Evolutionary conservation across 2,329 filamentous ascomycete genomes (phyloP).

Genomic region (Penicillium psychrosexuale): DNA sequence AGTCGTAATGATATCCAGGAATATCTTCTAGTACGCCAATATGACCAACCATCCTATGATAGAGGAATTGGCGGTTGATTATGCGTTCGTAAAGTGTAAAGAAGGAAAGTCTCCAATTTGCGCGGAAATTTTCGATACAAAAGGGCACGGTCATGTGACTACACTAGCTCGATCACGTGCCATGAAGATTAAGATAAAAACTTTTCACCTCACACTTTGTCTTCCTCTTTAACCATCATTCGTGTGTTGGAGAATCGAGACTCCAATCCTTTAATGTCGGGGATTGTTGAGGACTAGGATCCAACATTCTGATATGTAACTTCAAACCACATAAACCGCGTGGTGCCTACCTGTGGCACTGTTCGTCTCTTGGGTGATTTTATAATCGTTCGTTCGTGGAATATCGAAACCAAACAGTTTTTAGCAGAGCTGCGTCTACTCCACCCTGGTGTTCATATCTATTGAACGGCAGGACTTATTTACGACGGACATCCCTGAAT

Average conservation of each 20-base stretch:
- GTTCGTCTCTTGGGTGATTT: slow-evolving; percentile 42
- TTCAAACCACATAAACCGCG: slow-evolving; percentile 26
- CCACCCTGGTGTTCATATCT: slow-evolving; percentile 45
- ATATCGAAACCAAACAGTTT: slow-evolving; percentile 49
- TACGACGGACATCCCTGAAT: slow-evolving; percentile 42
- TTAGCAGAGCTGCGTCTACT: slow-evolving; percentile 51
- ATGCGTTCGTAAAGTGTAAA: slow-evolving; percentile 48
- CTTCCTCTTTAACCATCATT: not conserved
- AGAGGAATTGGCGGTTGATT: slow-evolving; percentile 48
- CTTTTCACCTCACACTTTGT: slow-evolving; percentile 3
- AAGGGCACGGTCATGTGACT: slow-evolving; percentile 11
- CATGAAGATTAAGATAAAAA: not conserved
- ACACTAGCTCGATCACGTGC: slow-evolving; percentile 12
- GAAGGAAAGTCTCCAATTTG: slow-evolving; percentile 22
- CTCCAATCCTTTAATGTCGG: slow-evolving; percentile 8
- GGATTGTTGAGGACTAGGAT: slow-evolving; percentile 3
- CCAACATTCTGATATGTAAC: not conserved
- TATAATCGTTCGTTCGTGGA: slow-evolving; percentile 44
- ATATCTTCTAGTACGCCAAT: slow-evolving; percentile 48
- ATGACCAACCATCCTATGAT: slow-evolving; percentile 48
- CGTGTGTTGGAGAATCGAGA: not conserved
- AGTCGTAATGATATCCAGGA: slow-evolving; percentile 31
- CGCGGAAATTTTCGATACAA: slow-evolving; percentile 17
- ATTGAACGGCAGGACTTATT: slow-evolving; percentile 46
- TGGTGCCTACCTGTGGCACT: slow-evolving; percentile 24